Evolutionary conservation across 176 grass and related monocot species (phyloP), one percentile per base, ranked within the genome.

Genomic region (Rhynchospora breviuscula): DNA sequence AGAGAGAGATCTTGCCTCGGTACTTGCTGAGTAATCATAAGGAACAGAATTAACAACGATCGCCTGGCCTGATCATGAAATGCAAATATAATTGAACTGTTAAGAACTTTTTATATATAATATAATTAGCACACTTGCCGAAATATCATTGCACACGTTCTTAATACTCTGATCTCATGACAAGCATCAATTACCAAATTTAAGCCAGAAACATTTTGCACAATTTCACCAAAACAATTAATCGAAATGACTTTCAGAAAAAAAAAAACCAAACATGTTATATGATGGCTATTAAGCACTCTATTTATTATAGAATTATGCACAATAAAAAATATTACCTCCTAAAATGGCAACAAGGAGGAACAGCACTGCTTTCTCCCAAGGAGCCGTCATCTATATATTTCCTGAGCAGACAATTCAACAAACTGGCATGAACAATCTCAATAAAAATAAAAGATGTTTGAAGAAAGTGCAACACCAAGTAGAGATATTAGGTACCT

Each of bases 11-110:
- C 84, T 89, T 90, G 82, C 93, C 90, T 95, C 85, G 33, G 87
- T 75, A 89, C 82, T 79, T 68, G 93, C 88, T 0, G 90, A 92
- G 46, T 92, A 95, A 78, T 95, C 93, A 89, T 95, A 95, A 9
- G 82, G 64, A 6, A 92, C 70, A 22, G 88, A 89, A 47, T 74
- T 85, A 15, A 78, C 88, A 29, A 83, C 65, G 82, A 73, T 77
- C 64, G 77, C 86, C 63, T 59, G 61, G 12, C 62, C 76, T 86
- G 62, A n/a, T n/a, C n/a, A n/a, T n/a, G n/a, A 81, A 77, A 35
- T 68, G 44, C 21, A 80, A 80, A 86, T 80, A 65, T 26, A 40
- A 40, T 33, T 35, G 4, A 23, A 10, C 7, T 31, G 18, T 57
- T 78, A 78, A 21, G 47, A 75, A 53, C 35, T 29, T 29, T 29